These are phyloP conservation scores for Exophiala calicioides DNA, from an alignment of 2,329 filamentous ascomycete species.

Conservation along the genomic window DNA sequence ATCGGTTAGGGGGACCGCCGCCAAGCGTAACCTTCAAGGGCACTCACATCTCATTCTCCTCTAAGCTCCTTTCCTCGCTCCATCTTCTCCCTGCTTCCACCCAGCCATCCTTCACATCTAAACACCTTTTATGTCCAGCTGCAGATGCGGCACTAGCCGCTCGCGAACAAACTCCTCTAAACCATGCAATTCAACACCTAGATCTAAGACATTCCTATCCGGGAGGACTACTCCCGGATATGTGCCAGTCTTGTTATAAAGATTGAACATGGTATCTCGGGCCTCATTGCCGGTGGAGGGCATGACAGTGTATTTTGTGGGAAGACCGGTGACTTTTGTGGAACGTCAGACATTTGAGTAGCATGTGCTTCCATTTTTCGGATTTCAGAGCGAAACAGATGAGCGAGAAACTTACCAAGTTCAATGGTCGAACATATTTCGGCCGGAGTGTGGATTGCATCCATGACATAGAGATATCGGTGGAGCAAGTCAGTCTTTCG, in stretches of 20 bases:
- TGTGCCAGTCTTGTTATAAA: conserved; percentile 31
- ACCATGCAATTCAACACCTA: conserved; percentile 29
- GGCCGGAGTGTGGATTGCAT: conserved; percentile 14
- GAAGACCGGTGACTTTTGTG: conserved; percentile 26
- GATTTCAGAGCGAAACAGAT: not conserved
- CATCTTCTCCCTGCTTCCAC: too few species aligned
- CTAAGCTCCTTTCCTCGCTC: too few species aligned
- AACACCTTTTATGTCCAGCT: too few species aligned
- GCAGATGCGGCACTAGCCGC: conserved; percentile 15
- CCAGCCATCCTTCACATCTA: too few species aligned
- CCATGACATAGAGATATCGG: conserved; percentile 18
- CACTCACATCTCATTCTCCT: too few species aligned
- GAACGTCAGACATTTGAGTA: not conserved
- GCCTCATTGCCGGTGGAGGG: conserved; percentile 29
- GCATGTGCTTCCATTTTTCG: not conserved
- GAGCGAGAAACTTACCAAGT: conserved; percentile 1
- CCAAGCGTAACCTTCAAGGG: too few species aligned
- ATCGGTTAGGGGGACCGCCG: too few species aligned
- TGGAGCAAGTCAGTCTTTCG: conserved; percentile 21
- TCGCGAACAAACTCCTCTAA: conserved; percentile 28
- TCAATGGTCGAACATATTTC: conserved; percentile 18
- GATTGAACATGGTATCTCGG: conserved; percentile 31
- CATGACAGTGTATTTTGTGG: conserved; percentile 23
- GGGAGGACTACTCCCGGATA: conserved; percentile 27
- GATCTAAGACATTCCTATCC: conserved; percentile 25